Evolutionary conservation across 768 basidiomycete species (phyloP).

Genomic region (Suillus occidentalis): DNA sequence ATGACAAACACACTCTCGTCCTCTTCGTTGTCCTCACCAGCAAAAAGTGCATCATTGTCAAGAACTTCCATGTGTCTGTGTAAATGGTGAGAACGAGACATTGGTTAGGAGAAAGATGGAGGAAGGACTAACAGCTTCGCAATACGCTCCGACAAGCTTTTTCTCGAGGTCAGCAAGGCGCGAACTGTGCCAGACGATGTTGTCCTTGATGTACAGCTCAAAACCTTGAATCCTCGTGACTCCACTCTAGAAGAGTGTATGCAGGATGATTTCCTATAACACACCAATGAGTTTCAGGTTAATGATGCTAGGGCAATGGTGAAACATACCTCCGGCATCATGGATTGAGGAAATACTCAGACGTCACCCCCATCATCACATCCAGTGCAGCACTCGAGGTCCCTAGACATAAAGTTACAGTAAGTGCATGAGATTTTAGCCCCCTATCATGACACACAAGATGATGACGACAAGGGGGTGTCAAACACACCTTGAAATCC

Average conservation of each 20-base stretch:
- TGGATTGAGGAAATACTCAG: constrained; percentile 81
- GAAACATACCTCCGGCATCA: constrained; percentile 78
- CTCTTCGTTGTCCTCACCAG: constrained; percentile 58
- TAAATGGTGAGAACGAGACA: neutral
- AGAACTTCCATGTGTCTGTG: constrained; percentile 42
- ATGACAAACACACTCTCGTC: constrained; percentile 66
- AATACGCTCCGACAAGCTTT: constrained; percentile 82
- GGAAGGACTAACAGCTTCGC: constrained; percentile 64
- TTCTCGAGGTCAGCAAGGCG: constrained; percentile 79
- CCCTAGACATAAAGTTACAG: constrained; percentile 40
- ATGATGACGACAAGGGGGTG: constrained; percentile 26
- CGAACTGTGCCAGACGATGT: constrained; percentile 77
- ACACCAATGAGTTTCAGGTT: constrained; percentile 9
- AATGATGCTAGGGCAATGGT: neutral
- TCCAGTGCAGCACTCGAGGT: constrained; percentile 75
- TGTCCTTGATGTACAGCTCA: constrained; percentile 86
- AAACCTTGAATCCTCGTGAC: constrained; percentile 74
- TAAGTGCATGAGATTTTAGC: neutral
- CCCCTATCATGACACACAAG: constrained; percentile 35
- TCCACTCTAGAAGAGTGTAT: constrained; percentile 89
- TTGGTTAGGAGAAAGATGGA: neutral
- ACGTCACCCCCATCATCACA: constrained; percentile 71
- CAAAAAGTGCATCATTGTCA: constrained; percentile 55
- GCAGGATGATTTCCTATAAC: constrained; percentile 87
- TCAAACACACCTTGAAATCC: constrained; percentile 82